Percentiles rank a stretch among this genome's conserved stretches.
Conservation (phyloP, 495 filamentous ascomycete genomes). For the Talaromyces borbonicus region DNA sequence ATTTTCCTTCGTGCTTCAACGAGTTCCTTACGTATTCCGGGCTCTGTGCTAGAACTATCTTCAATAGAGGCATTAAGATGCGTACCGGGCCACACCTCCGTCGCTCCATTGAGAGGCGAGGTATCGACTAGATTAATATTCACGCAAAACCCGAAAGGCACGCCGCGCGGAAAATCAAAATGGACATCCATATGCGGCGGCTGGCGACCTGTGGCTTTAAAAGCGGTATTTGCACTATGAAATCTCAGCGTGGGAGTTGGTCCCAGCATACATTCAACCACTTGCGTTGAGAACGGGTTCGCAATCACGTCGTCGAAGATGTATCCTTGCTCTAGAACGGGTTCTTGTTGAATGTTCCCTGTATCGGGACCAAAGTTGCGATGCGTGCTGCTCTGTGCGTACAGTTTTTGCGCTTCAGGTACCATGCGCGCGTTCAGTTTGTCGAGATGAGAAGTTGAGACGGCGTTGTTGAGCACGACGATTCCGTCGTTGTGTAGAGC, state of each 20-base stretch:
- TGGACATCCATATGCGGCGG: constrained; percentile 48
- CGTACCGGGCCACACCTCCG: constrained; percentile 36
- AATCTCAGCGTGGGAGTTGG: constrained; percentile 39
- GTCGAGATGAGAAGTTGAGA: constrained; percentile 34
- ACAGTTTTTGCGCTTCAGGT: constrained; percentile 35
- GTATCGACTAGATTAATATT: constrained; percentile 18
- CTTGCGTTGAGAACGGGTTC: constrained; percentile 39
- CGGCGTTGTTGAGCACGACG: constrained; percentile 44
- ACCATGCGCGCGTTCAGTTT: constrained; percentile 42
- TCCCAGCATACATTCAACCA: constrained; percentile 40
- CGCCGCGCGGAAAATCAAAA: constrained; percentile 36
- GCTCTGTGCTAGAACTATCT: constrained; percentile 14
- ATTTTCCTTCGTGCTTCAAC: constrained; percentile 21
- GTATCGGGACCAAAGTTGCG: constrained; percentile 42
- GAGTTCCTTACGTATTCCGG: constrained; percentile 17
- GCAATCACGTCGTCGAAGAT: constrained; percentile 33
- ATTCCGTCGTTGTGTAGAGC: constrained; percentile 45
- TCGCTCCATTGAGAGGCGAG: constrained; percentile 26
- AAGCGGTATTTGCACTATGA: constrained; percentile 43
- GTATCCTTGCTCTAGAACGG: constrained; percentile 29
- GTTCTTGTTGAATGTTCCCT: constrained; percentile 47
- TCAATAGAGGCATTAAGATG: constrained; percentile 19
- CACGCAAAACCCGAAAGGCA: constrained; percentile 14
- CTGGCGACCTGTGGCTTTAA: constrained; percentile 31
- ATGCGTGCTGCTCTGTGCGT: constrained; percentile 27